Evolutionary conservation across 1,284 basidiomycete species (phyloP).

Genomic region (Entoloma clypeatum): DNA sequence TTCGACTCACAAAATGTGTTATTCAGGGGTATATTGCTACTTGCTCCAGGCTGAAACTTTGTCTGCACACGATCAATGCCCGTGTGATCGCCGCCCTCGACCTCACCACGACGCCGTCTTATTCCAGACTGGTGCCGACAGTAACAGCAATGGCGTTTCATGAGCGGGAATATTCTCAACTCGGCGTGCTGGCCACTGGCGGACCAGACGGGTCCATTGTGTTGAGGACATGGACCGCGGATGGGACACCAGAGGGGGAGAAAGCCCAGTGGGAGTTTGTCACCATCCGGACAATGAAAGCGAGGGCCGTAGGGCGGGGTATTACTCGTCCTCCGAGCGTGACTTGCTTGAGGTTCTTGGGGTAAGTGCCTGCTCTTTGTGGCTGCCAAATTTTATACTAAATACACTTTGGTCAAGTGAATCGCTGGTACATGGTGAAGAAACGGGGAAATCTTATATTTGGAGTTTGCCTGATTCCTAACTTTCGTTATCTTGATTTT

Average conservation of each 20-base stretch:
- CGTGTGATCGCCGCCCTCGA: slow-evolving; percentile 66
- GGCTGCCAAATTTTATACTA: slow-evolving; percentile 3
- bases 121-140: slow-evolving; percentile 36
- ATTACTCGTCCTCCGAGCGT: slow-evolving; percentile 43
- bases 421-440: slow-evolving; percentile 61
- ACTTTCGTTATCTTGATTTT: background rate
- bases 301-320: slow-evolving; percentile 34
- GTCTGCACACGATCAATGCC: slow-evolving; percentile 81
- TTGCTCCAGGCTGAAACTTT: slow-evolving; percentile 64
- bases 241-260: slow-evolving; percentile 58
- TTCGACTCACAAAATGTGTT: slow-evolving; percentile 1
- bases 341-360: slow-evolving; percentile 66
- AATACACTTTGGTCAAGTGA: slow-evolving; percentile 45
- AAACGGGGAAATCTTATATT: slow-evolving; percentile 56
- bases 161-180: slow-evolving; percentile 72
- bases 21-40: slow-evolving; percentile 78
- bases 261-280: slow-evolving; percentile 71
- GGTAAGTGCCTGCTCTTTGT: slow-evolving; percentile 41
- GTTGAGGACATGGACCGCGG: slow-evolving; percentile 71
- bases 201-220: slow-evolving; percentile 63
- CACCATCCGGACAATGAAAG: slow-evolving; percentile 60
- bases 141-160: slow-evolving; percentile 75
- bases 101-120: slow-evolving; percentile 43
- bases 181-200: slow-evolving; percentile 68
- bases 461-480: slow-evolving; percentile 63